A percentile compares a stretch with the other conserved stretches of the same genome.
These are phyloP conservation scores for Aspergillus quadrilineatus DNA, from an alignment of 2,329 filamentous ascomycete species.

Conservation along the genomic window DNA sequence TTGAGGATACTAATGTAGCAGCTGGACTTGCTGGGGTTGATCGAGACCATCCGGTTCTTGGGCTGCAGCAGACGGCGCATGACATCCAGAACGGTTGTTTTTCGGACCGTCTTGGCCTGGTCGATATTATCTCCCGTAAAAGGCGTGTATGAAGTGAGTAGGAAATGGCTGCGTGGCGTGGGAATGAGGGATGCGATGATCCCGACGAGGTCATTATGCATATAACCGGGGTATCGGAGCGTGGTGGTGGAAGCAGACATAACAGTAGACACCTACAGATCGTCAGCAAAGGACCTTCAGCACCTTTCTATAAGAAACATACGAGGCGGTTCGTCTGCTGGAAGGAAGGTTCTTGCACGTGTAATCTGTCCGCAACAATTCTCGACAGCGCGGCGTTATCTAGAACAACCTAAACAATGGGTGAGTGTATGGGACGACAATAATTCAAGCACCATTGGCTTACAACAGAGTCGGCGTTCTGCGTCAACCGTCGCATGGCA, in stretches of 20 bases:
- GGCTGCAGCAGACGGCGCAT: slow-evolving; percentile 94
- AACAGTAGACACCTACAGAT: slow-evolving; percentile 74
- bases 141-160: slow-evolving; percentile 97
- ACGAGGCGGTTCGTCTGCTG: slow-evolving; percentile 96
- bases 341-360: slow-evolving; percentile 93
- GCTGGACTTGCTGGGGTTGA: slow-evolving; percentile 90
- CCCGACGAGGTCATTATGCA: slow-evolving; percentile 98
- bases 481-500: slow-evolving; percentile 83
- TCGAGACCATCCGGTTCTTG: slow-evolving; percentile 99
- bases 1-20: slow-evolving; percentile 99
- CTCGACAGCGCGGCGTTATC: slow-evolving; percentile 92
- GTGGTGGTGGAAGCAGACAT: slow-evolving; percentile 99
- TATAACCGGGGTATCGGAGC: slow-evolving; percentile 94
- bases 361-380: slow-evolving; percentile 90
- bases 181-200: slow-evolving; percentile 95
- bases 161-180: slow-evolving; percentile 93
- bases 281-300: slow-evolving; percentile 6
- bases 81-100: slow-evolving; percentile 95
- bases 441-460: slow-evolving; percentile 22
- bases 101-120: slow-evolving; percentile 94
- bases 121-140: slow-evolving; percentile 96
- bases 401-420: slow-evolving; percentile 64
- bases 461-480: slow-evolving; percentile 94
- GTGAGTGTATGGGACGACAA: slow-evolving; percentile 24
- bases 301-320: slow-evolving; percentile 22